phyloP scores from a whole-genome alignment of 2,329 filamentous ascomycete genomes.

The Tolypocladium endophyticum region DNA sequence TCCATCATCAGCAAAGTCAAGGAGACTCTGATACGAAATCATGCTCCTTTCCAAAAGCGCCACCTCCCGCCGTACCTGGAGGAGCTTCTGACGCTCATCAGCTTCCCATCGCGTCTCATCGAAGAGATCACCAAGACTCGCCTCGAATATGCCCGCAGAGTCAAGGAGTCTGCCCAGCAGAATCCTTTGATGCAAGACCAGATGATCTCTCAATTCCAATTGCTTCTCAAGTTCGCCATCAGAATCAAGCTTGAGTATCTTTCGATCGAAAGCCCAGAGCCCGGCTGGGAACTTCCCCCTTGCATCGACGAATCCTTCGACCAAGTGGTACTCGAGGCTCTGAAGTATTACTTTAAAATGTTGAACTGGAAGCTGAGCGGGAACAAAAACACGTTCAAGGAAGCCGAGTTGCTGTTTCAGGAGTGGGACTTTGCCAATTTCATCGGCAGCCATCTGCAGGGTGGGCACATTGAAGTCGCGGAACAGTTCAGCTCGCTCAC shows the following conservation, averaged over 20 bases:
- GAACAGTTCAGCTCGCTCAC: slow-evolving; percentile 95
- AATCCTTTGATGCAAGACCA: slow-evolving; percentile 92
- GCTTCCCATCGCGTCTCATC: slow-evolving; percentile 90
- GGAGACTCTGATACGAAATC: slow-evolving; percentile 77
- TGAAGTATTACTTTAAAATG: slow-evolving; percentile 98
- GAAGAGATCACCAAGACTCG: slow-evolving; percentile 94
- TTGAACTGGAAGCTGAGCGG: slow-evolving; percentile 94
- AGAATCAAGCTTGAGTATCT: slow-evolving; percentile 86
- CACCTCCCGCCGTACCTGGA: slow-evolving; percentile 95
- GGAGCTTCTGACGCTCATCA: slow-evolving; percentile 89
- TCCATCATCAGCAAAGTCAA: slow-evolving; percentile 91
- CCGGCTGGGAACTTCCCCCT: slow-evolving; percentile 89
- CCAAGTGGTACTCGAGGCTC: slow-evolving; percentile 76
- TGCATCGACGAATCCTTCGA: slow-evolving; percentile 98
- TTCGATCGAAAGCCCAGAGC: slow-evolving; percentile 72
- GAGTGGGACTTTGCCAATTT: slow-evolving; percentile 98
- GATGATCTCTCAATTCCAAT: slow-evolving; percentile 95
- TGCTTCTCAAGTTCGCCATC: slow-evolving; percentile 82
- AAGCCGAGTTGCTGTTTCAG: slow-evolving; percentile 91
- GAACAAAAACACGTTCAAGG: slow-evolving; percentile 99
- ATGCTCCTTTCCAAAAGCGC: slow-evolving; percentile 71
- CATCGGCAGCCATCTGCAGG: slow-evolving; percentile 81
- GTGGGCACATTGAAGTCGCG: slow-evolving; percentile 90
- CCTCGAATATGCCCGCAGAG: slow-evolving; percentile 82
- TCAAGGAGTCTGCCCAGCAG: slow-evolving; percentile 89